Percentiles rank a stretch among this genome's conserved stretches.
These are phyloP conservation scores for Takashimella koratensis DNA, from an alignment of 1,284 basidiomycete genomes.

Conservation along the genomic window DNA sequence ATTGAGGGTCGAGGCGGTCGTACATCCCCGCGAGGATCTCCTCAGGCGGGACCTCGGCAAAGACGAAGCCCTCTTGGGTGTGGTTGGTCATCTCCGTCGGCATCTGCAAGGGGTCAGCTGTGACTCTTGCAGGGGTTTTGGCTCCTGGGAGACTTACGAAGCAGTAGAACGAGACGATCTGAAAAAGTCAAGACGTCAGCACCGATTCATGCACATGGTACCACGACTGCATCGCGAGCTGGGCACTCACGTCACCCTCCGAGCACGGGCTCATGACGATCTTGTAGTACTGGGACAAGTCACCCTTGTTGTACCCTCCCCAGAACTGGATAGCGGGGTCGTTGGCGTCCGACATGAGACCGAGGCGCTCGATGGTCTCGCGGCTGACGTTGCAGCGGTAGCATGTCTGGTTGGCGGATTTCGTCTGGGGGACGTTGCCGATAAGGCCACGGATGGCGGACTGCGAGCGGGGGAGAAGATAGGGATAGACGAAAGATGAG, in stretches of 20 bases:
- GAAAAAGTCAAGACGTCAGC: no score
- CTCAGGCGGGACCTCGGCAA: slow-evolving; percentile 39
- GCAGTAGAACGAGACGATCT: slow-evolving; percentile 48
- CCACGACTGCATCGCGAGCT: no score
- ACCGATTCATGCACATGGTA: no score
- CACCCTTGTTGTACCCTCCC: slow-evolving; percentile 42
- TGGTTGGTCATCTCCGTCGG: slow-evolving; percentile 46
- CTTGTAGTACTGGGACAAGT: slow-evolving; percentile 42
- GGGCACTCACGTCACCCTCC: slow-evolving; percentile 34
- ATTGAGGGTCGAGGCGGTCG: slow-evolving; percentile 40
- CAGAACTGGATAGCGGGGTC: slow-evolving; percentile 49
- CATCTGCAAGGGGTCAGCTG: slow-evolving; percentile 12
- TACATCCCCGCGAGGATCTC: slow-evolving; percentile 43
- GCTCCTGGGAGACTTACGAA: slow-evolving; percentile 13
- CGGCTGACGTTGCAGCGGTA: slow-evolving; percentile 48
- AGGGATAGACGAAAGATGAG: background rate
- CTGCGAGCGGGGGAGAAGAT: slow-evolving; percentile 2
- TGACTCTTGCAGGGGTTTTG: background rate
- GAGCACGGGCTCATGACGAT: slow-evolving; percentile 48
- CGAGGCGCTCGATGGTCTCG: slow-evolving; percentile 37
- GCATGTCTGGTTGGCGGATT: slow-evolving; percentile 45
- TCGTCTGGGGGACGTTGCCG: slow-evolving; percentile 34
- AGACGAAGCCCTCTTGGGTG: slow-evolving; percentile 47
- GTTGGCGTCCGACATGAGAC: slow-evolving; percentile 40
- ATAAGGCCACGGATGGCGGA: slow-evolving; percentile 34